Base-by-base conservation (phyloP, 2,329 filamentous ascomycete species). In the Bretziella fagacearum region DNA sequence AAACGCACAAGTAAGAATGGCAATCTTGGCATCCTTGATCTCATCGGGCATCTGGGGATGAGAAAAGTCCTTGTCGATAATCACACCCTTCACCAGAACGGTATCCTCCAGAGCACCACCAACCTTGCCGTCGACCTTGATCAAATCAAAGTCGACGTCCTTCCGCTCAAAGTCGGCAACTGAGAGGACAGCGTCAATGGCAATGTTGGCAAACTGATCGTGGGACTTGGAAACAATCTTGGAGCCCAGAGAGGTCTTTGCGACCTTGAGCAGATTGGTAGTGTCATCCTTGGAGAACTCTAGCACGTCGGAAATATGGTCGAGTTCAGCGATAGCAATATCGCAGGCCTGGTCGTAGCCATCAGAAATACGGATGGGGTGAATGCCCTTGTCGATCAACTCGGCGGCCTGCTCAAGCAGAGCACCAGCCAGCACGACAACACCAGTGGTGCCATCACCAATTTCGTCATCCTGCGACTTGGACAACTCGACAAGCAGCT, bases 391-490 rank as follows among this genome's bases (percentile, higher is more conserved):
- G 73, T 98, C 93, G 63, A 98, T 96, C 56, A 98, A 76, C 62
- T 95, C 91, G 53, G 89, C 85, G 15, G 91, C 91, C 67, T 96
- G 89, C 66, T 98, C 93, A 52, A 98, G 71, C 54, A 98, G 76
- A 52, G 91, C 87, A 54, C 89, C 91, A 11, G 91, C 91, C 55
- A 98, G 69, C 42, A 98, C 93, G 44, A 98, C 91, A 11, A 98
- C 91, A 63, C 91, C 91, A 1, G 91, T 98, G 53, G 91, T 98
- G 54, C 91, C 91, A 62, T 98, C 91, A 60, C 91, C 91, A 59
- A 98, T 98, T 67, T 98, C 91, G 57, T 96, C 89, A 59, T 98
- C 91, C 64, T 98, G 91, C 32, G 91, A 96, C 69, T 93, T 95
- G 54, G 91, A 96, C 33, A 98, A 79, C 62, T 95, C 89, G 43